phyloP scores from a whole-genome alignment of 2,329 filamentous ascomycete species.

The Diaporthe ampelina region DNA sequence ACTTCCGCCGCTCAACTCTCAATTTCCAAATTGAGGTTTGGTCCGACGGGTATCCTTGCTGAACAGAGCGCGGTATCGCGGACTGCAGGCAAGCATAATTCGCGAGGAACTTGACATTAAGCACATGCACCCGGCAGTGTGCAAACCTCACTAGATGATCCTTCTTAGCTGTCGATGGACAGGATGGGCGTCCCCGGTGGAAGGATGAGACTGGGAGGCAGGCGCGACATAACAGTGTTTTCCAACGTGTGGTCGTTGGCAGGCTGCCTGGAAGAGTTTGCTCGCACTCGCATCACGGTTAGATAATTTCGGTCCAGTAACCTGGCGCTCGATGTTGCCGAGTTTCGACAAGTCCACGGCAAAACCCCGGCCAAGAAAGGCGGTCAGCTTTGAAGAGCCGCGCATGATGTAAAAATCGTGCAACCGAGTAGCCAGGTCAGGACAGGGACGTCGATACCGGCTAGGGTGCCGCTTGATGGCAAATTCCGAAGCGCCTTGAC shows the following conservation, averaged over 20 bases:
- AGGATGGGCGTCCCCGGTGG: neutral
- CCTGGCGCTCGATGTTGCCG: conserved; percentile 17
- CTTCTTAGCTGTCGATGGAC: neutral
- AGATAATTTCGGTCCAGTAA: conserved; percentile 22
- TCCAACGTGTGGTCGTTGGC: neutral
- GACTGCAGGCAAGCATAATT: neutral
- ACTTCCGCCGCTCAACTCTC: conserved; percentile 16
- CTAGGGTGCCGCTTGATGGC: conserved; percentile 17
- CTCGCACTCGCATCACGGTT: conserved; percentile 19
- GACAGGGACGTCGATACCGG: conserved; percentile 17
- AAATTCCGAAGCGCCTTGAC: conserved; percentile 30
- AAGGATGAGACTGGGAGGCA: too few species aligned
- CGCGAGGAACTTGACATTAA: neutral
- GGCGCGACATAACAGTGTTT: neutral
- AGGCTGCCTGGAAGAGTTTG: conserved; percentile 1
- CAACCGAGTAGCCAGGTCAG: conserved; percentile 32
- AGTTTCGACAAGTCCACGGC: conserved; percentile 34
- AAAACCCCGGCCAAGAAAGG: conserved; percentile 41
- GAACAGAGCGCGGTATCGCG: conserved; percentile 3
- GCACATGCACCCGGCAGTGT: neutral
- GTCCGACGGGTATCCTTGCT: conserved; percentile 25
- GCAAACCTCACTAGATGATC: neutral
- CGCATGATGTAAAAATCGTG: conserved; percentile 41
- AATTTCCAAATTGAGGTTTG: conserved; percentile 31
- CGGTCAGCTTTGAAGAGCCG: conserved; percentile 40